Conservation (phyloP, 495 filamentous ascomycete genomes). For the Neurospora intermedia region DNA sequence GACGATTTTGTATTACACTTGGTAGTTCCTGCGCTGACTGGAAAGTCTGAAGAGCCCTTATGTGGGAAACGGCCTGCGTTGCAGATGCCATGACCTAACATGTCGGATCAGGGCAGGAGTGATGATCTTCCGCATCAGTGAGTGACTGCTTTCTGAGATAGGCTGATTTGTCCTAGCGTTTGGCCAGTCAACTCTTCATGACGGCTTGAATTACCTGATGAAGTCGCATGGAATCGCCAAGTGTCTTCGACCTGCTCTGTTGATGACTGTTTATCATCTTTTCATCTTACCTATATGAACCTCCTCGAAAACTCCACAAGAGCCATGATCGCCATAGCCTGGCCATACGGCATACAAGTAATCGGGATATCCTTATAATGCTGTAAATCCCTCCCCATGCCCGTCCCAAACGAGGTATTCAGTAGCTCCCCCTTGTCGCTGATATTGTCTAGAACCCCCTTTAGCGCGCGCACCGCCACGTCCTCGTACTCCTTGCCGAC, state of each 20-base stretch:
- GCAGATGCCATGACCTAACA: not conserved
- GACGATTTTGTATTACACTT: too few species aligned
- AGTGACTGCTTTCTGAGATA: not conserved
- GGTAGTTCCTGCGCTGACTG: too few species aligned
- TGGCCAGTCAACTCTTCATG: too few species aligned
- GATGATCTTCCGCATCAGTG: not conserved
- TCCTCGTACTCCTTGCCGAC: constrained; percentile 28
- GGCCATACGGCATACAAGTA: constrained; percentile 69
- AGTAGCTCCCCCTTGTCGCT: constrained; percentile 51
- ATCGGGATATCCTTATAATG: constrained; percentile 59
- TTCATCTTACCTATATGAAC: constrained; percentile 28
- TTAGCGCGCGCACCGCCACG: constrained; percentile 47
- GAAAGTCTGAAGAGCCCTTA: too few species aligned
- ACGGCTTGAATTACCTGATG: too few species aligned
- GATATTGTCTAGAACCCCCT: constrained; percentile 48
- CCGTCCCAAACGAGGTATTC: constrained; percentile 64
- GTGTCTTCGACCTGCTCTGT: not conserved
- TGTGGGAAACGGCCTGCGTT: too few species aligned
- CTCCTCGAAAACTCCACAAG: constrained; percentile 54
- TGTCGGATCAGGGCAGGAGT: not conserved
- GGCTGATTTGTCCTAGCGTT: not conserved
- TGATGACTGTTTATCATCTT: not conserved
- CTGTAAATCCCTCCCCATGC: constrained; percentile 54
- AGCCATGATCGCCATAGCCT: constrained; percentile 68
- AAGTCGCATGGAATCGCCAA: too few species aligned